Conservation (phyloP, 108 stramenopile species). For the Asterionellopsis glacialis region DNA sequence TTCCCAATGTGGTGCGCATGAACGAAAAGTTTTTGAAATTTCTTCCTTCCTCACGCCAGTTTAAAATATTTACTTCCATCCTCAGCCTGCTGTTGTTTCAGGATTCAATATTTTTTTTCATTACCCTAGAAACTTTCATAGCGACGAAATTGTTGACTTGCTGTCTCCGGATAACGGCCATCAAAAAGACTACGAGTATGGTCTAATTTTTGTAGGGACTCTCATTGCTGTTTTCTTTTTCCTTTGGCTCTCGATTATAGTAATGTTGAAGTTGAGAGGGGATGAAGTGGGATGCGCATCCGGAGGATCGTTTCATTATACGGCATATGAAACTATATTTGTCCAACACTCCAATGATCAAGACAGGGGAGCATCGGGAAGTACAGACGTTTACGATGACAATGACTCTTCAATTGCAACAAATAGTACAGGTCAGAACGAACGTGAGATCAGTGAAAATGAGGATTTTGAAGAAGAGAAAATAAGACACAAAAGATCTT, state of each 20-base stretch:
- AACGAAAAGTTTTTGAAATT: too few relatives aligned
- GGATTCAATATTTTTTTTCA: not conserved
- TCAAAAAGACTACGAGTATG: conserved; percentile 28
- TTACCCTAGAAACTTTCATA: conserved; percentile 7
- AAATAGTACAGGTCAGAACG: not conserved
- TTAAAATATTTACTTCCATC: too few relatives aligned
- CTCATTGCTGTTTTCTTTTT: conserved; percentile 21
- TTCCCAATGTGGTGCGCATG: too few relatives aligned
- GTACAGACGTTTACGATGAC: not conserved
- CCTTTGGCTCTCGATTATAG: conserved; percentile 31
- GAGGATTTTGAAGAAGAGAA: too few relatives aligned
- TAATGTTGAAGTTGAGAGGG: conserved; percentile 33
- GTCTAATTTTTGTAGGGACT: conserved; percentile 23
- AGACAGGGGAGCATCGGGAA: too few relatives aligned
- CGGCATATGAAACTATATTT: not conserved
- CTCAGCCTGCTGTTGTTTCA: not conserved
- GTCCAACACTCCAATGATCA: too few relatives aligned
- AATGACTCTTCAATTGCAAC: conserved; percentile 3
- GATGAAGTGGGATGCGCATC: conserved; percentile 50
- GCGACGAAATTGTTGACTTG: conserved; percentile 20
- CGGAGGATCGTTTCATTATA: conserved; percentile 27
- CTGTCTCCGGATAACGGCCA: conserved; percentile 18
- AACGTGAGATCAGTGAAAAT: too few relatives aligned
- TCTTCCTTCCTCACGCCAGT: too few relatives aligned
- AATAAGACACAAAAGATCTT: too few relatives aligned